Evolutionary conservation across 805 yeast species (phyloP).

Genomic region (Schwanniomyces occidentalis): DNA sequence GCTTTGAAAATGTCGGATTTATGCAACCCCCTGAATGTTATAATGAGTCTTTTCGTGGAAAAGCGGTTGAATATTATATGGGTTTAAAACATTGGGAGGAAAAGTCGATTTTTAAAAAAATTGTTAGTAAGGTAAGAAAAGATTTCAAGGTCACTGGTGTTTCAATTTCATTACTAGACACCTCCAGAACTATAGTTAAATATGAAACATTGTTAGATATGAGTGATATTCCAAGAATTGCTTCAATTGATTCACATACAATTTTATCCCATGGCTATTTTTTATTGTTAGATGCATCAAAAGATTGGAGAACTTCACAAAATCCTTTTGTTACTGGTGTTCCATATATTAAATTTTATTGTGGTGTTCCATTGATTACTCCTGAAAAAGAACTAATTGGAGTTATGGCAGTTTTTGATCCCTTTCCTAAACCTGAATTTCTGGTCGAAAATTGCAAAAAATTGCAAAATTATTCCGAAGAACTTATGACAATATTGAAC

Average conservation of each 20-base stretch:
- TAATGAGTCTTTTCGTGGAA: constrained; percentile 47
- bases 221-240: constrained; percentile 51
- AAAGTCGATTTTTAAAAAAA: constrained; percentile 34
- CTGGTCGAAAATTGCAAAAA: constrained; percentile 31
- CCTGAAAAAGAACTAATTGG: constrained; percentile 51
- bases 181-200: constrained; percentile 49
- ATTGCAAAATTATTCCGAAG: constrained; percentile 39
- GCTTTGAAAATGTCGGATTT: constrained; percentile 45
- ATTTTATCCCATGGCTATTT: constrained; percentile 58
- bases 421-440: constrained; percentile 38
- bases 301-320: constrained; percentile 67
- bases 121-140: constrained; percentile 39
- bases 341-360: constrained; percentile 62
- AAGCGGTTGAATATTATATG: constrained; percentile 41
- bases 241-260: constrained; percentile 70
- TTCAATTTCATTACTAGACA: constrained; percentile 57
- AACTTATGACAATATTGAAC: constrained; percentile 43
- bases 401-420: constrained; percentile 57
- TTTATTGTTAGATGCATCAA: constrained; percentile 56
- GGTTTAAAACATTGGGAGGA: constrained; percentile 52
- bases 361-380: constrained; percentile 59
- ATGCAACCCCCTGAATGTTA: constrained; percentile 62
- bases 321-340: constrained; percentile 66
- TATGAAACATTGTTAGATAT: constrained; percentile 48
- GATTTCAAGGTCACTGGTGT: constrained; percentile 51